Evolutionary conservation across 192 early-diverging fungal species (phyloP).

Genomic region (Kickxella alabastrina): DNA sequence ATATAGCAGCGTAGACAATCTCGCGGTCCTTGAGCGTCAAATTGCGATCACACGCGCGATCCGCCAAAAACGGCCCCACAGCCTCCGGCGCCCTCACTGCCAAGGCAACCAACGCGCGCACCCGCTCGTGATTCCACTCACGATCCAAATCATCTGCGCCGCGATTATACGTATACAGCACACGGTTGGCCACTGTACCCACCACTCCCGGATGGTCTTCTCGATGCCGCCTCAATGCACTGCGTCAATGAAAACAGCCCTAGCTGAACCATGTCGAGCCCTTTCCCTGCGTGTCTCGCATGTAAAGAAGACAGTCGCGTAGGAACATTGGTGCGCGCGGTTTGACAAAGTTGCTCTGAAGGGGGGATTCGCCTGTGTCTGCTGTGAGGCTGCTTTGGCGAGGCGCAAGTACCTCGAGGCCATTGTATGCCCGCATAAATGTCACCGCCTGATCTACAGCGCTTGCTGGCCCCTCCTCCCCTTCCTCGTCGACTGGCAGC

Average conservation of each 20-base stretch:
- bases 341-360: conserved; percentile 28
- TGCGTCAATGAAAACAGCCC: conserved; percentile 29
- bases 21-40: conserved; percentile 36
- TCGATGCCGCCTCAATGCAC: conserved; percentile 21
- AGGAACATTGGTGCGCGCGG: conserved; percentile 41
- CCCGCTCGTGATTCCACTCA: conserved; percentile 29
- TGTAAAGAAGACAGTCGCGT: conserved; percentile 21
- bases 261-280: conserved; percentile 14
- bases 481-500: too few species aligned
- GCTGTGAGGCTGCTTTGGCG: conserved; percentile 19
- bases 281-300: conserved; percentile 1
- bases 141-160: conserved; percentile 31
- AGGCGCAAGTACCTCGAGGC: conserved; percentile 32
- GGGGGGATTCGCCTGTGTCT: conserved; percentile 1
- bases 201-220: conserved; percentile 33
- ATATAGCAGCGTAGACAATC: conserved; percentile 39
- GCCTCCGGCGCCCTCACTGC: conserved; percentile 18
- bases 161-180: conserved; percentile 35
- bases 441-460: too few species aligned
- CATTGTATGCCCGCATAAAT: too few species aligned
- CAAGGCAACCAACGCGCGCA: conserved; percentile 22
- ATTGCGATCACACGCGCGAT: conserved; percentile 39
- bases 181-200: conserved; percentile 31
- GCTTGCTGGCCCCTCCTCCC: too few species aligned
- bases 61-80: conserved; percentile 39